phyloP scores from a whole-genome alignment of 2,329 filamentous ascomycete genomes.

The Talaromyces sp. region DNA sequence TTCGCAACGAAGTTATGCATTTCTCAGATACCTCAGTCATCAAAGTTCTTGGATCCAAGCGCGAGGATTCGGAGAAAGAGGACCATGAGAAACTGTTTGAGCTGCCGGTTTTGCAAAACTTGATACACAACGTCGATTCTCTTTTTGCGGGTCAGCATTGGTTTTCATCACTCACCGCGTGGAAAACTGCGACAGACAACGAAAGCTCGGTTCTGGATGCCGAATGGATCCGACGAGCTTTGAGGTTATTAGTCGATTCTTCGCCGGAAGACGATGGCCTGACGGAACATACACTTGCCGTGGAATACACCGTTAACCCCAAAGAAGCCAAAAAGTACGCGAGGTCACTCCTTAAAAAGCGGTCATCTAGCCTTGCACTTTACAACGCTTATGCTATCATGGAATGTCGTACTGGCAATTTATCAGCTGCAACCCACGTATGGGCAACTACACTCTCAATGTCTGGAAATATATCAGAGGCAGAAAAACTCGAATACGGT shows the following conservation, averaged over 20 bases:
- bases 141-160: conserved; percentile 50
- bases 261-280: conserved; percentile 48
- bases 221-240: conserved; percentile 47
- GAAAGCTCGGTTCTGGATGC: conserved; percentile 34
- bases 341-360: conserved; percentile 67
- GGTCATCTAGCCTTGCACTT: conserved; percentile 59
- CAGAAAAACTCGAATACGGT: conserved; percentile 33
- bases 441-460: conserved; percentile 64
- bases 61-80: conserved; percentile 18
- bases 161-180: conserved; percentile 36
- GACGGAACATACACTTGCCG: conserved; percentile 65
- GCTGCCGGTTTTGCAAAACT: conserved; percentile 27
- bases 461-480: conserved; percentile 37
- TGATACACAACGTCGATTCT: conserved; percentile 46
- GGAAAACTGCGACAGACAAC: conserved; percentile 21
- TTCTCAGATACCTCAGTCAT: conserved; percentile 18
- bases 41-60: conserved; percentile 13
- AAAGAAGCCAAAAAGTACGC: conserved; percentile 62
- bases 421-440: conserved; percentile 58
- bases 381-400: conserved; percentile 78
- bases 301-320: conserved; percentile 57
- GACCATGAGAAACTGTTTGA: conserved; percentile 28
- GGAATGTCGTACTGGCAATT: conserved; percentile 58
- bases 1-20: conserved; percentile 40
- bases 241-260: conserved; percentile 54